Conservation (phyloP, 306 rosid species). For the Vachellia pachyceras region DNA sequence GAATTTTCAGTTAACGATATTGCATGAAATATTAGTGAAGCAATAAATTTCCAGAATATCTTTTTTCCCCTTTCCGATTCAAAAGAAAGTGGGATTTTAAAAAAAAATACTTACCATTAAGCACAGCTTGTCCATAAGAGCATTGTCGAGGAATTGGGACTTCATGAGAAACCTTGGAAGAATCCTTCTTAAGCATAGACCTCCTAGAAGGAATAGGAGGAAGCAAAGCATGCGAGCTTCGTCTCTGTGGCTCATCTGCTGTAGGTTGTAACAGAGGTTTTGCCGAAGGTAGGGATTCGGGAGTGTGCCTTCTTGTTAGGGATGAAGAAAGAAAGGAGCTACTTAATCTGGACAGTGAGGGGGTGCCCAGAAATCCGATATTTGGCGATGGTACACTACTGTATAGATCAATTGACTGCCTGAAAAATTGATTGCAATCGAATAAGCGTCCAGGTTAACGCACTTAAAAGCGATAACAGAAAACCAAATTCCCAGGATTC, state of each 20-base stretch:
- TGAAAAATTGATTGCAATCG: conserved; percentile 46
- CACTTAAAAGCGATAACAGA: neutral
- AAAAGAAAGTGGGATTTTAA: neutral
- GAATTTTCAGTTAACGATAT: neutral
- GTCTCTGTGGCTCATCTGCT: conserved; percentile 62
- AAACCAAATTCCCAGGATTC: neutral
- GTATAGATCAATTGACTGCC: conserved; percentile 95
- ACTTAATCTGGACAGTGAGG: conserved; percentile 80
- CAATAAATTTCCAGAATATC: neutral
- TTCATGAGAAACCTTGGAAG: conserved; percentile 68
- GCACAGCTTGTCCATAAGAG: conserved; percentile 77
- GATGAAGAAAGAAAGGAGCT: conserved; percentile 92
- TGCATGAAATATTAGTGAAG: neutral
- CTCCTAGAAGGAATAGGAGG: conserved; percentile 69
- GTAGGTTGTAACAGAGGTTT: conserved; percentile 61
- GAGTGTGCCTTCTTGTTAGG: conserved; percentile 93
- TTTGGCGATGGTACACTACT: conserved; percentile 91
- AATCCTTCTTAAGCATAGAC: conserved; percentile 59
- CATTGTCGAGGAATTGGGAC: conserved; percentile 69
- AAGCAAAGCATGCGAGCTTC: conserved; percentile 67
- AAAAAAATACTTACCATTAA: conserved; percentile 65
- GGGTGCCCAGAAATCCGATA: conserved; percentile 84
- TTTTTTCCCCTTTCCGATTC: neutral
- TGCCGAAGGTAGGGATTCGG: conserved; percentile 67
- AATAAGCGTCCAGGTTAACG: conserved; percentile 26